phyloP scores from a whole-genome alignment of 176 grass and related monocot species.

The Carex scoparia region DNA sequence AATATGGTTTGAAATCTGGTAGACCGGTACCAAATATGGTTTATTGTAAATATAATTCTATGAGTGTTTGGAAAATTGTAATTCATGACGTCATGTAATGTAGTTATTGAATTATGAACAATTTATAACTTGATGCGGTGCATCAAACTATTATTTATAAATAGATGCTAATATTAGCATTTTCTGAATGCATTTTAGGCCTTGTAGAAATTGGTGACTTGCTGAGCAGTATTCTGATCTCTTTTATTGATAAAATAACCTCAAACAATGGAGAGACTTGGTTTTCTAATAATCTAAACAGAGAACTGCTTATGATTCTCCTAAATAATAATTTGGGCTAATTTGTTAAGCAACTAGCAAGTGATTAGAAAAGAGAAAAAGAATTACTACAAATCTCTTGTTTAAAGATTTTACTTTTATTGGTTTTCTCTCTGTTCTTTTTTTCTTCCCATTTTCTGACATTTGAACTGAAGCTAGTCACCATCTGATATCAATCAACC shows the following conservation, averaged over 20 bases:
- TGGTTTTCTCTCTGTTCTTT: not conserved
- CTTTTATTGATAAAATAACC: not conserved
- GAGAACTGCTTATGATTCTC: constrained; percentile 41
- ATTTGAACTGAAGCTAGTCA: not conserved
- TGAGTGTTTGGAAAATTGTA: not conserved
- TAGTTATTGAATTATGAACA: not conserved
- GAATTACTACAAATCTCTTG: not conserved
- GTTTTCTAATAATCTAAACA: constrained; percentile 21
- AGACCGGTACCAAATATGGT: too few species aligned
- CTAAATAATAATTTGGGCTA: not conserved
- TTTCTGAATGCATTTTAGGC: not conserved
- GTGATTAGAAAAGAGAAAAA: not conserved
- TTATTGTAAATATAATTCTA: not conserved
- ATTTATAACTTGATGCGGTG: not conserved
- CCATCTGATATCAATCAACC: not conserved
- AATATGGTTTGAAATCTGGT: too few species aligned
- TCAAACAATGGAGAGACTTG: not conserved
- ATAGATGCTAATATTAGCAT: not conserved
- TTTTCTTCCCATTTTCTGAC: not conserved
- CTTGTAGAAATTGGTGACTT: constrained; percentile 6
- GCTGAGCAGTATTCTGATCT: constrained; percentile 17
- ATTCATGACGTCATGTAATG: not conserved
- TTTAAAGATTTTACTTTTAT: not conserved
- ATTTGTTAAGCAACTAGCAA: not conserved
- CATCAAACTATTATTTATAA: too few species aligned